Base-by-base conservation (phyloP, 2,329 filamentous ascomycete genomes). In the Aspergillus hortae region DNA sequence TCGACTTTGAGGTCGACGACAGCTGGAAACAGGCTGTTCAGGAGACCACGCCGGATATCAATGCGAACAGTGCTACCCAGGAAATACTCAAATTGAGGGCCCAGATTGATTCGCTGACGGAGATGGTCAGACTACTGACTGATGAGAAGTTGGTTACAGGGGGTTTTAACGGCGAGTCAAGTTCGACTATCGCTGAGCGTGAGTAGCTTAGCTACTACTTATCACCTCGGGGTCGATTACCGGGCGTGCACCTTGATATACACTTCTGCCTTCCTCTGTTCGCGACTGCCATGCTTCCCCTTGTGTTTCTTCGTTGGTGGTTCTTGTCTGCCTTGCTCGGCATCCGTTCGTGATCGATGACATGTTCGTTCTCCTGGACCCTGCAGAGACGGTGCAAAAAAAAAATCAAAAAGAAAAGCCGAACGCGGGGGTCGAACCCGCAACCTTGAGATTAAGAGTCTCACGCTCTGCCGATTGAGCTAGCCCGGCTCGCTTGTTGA, bases 21-120 rank as follows among this genome's bases (percentile, higher is more conserved):
- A 90, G 88, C 0, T 99, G 94, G 94, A 77, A 81, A 33, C 90
- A 94, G 77, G 86, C 81, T 51, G 91, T 96, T 2, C 79, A 84
- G 46, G 74, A 77, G n/a, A 87, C 83, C 19, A 89, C 85, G 67
- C 88, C 91, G 1, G 90, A 97, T 68, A 82, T 97, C 4, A 87
- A 90, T 61, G 82, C 87, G 30, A 90, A 96, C 56, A 82, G 81
- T 10, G 85, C 87, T 1, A 84, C 90, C n/a, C 56, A 87, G 21
- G 90, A 95, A 58, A 62, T 77, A 15, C 64, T 67, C 25, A 64
- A 74, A 53, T 58, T 78, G 52, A 74, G 67, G 58, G 63, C 70
- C 44, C 69, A 77, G 56, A 77, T 94, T 25, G 77, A 85, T 27
- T 82, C 80, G 65, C 78, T 87, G 44, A 83, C 88, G 67, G 65